These are phyloP conservation scores for Miscanthus lutarioriparius DNA, from an alignment of 176 grass and related monocot genomes.

Conservation along the genomic window DNA sequence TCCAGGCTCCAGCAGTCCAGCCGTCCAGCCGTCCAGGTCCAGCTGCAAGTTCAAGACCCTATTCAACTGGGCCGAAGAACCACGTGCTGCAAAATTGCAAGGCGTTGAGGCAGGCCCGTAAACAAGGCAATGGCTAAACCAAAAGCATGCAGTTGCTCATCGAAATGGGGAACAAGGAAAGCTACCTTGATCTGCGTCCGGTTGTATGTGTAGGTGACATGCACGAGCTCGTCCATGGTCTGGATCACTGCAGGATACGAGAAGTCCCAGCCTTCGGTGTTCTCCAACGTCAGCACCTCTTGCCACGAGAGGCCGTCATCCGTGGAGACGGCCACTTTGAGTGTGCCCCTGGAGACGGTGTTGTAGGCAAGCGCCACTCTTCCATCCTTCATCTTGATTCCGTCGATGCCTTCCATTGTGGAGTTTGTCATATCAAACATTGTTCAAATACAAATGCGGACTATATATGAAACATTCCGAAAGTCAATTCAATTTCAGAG, in stretches of 20 bases:
- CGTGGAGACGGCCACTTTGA: slow-evolving; percentile 46
- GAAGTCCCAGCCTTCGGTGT: slow-evolving; percentile 52
- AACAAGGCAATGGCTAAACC: neutral
- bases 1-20: slow-evolving; percentile 2
- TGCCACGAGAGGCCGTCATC: slow-evolving; percentile 60
- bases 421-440: neutral
- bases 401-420: slow-evolving; percentile 49
- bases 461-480: neutral
- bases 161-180: neutral
- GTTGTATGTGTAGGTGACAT: slow-evolving; percentile 66
- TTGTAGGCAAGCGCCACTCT: slow-evolving; percentile 55
- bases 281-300: slow-evolving; percentile 48
- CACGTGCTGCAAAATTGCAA: slow-evolving; percentile 33
- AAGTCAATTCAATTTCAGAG: too few species aligned
- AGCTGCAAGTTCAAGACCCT: neutral
- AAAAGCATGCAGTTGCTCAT: neutral
- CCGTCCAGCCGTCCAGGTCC: neutral
- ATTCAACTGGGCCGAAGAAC: slow-evolving; percentile 36
- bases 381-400: slow-evolving; percentile 63
- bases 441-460: neutral
- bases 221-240: slow-evolving; percentile 48
- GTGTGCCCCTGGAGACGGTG: slow-evolving; percentile 47
- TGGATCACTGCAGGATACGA: slow-evolving; percentile 62
- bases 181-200: slow-evolving; percentile 58
- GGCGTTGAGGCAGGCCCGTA: neutral